phyloP scores from a whole-genome alignment of 495 filamentous ascomycete genomes.

The Neurospora sp. region DNA sequence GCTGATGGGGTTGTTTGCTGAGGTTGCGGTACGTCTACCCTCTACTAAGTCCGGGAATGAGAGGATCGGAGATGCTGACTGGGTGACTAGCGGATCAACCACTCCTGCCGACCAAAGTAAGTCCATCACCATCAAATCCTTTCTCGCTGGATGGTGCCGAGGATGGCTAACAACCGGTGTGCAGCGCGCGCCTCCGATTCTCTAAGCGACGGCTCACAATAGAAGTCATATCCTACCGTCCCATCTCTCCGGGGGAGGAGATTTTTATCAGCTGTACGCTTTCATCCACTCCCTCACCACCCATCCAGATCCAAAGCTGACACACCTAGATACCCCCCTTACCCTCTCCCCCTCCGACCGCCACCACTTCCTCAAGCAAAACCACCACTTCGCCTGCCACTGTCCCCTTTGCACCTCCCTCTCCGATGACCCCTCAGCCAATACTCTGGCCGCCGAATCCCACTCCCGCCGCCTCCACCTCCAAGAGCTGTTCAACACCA shows the following conservation, averaged over 20 bases:
- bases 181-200: conserved; percentile 27
- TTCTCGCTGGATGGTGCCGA: neutral
- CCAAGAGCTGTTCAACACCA: conserved; percentile 19
- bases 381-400: conserved; percentile 31
- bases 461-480: conserved; percentile 25
- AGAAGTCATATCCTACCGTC: conserved; percentile 22
- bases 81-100: conserved; percentile 28
- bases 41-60: too few relatives aligned
- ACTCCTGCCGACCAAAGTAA: conserved; percentile 35
- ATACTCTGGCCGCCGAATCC: conserved; percentile 15
- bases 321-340: conserved; percentile 22
- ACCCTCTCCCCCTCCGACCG: conserved; percentile 16
- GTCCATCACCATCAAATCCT: neutral
- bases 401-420: conserved; percentile 30
- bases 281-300: neutral
- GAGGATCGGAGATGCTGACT: neutral
- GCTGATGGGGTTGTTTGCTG: conserved; percentile 28
- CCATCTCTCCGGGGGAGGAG: conserved; percentile 32
- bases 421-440: conserved; percentile 5
- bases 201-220: too few relatives aligned
- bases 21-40: conserved; percentile 19
- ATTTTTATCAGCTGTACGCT: conserved; percentile 31
- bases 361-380: conserved; percentile 18
- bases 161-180: conserved; percentile 3
- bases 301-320: neutral